A percentile compares a stretch with the other conserved stretches of the same genome.
Conservation (phyloP, 345 rosid species). For the Arabidopsis arenosa region DNA sequence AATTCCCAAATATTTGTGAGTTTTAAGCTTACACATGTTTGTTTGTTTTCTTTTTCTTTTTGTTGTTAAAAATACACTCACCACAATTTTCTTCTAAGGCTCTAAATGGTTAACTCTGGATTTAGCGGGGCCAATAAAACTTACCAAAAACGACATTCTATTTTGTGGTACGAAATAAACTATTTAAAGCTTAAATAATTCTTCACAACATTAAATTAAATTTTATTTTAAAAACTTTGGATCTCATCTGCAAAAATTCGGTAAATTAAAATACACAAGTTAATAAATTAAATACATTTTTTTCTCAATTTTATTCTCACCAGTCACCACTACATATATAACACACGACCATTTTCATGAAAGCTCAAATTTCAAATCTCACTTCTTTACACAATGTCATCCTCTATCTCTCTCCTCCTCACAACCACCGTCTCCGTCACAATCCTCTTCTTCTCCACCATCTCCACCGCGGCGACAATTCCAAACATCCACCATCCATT, state of each 20-base stretch:
- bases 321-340: not conserved
- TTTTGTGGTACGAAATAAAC: not conserved
- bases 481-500: constrained; percentile 51
- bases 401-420: constrained; percentile 29
- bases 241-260: constrained; percentile 1
- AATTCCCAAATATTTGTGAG: constrained; percentile 2
- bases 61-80: not conserved
- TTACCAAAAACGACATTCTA: not conserved
- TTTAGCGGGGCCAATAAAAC: not conserved
- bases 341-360: constrained; percentile 18
- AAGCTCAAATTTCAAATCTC: constrained; percentile 15
- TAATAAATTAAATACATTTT: not conserved
- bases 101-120: not conserved
- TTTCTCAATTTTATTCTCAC: no score
- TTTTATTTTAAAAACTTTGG: not conserved
- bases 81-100: constrained; percentile 1
- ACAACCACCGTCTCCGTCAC: constrained; percentile 26
- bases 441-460: constrained; percentile 41
- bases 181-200: not conserved
- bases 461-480: not conserved
- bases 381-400: constrained; percentile 38
- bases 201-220: not conserved
- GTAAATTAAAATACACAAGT: not conserved
- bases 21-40: not conserved
- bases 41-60: not conserved